Conservation (phyloP, 1,284 basidiomycete genomes). For the Trametes hirsuta region DNA sequence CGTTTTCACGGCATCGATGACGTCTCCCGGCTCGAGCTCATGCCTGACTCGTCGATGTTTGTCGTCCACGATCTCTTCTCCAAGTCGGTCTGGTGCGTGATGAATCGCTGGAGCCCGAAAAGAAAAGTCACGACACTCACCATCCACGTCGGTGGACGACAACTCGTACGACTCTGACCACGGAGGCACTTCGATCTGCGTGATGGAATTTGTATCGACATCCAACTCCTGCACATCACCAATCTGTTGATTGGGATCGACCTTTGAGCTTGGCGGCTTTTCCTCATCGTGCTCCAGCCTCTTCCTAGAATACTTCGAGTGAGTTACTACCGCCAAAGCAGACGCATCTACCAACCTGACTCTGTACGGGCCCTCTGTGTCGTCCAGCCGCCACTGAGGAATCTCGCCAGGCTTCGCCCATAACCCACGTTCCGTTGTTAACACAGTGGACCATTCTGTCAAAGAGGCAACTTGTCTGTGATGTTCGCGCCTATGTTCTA, state of each 20-base stretch:
- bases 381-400: constrained; percentile 77
- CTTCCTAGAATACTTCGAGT: constrained; percentile 50
- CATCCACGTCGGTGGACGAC: constrained; percentile 64
- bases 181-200: constrained; percentile 70
- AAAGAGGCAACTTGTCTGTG: constrained; percentile 66
- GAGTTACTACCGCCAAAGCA: not conserved
- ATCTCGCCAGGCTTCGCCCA: constrained; percentile 65
- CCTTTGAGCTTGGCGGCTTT: constrained; percentile 50
- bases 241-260: constrained; percentile 48
- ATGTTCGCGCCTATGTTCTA: constrained; percentile 59
- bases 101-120: not conserved
- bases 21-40: constrained; percentile 87
- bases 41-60: constrained; percentile 80
- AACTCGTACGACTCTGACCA: constrained; percentile 84
- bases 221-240: constrained; percentile 66
- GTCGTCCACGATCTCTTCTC: constrained; percentile 77
- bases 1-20: constrained; percentile 89
- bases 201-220: constrained; percentile 58
- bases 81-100: constrained; percentile 49
- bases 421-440: constrained; percentile 76
- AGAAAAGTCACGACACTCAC: constrained; percentile 36
- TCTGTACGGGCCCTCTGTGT: constrained; percentile 87
- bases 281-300: constrained; percentile 70
- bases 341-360: constrained; percentile 70
- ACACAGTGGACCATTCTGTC: constrained; percentile 58